Evolutionary conservation across 257 asterid genomes (phyloP), one percentile per base, ranked within the genome.

Genomic region (Phtheirospermum japonicum): DNA sequence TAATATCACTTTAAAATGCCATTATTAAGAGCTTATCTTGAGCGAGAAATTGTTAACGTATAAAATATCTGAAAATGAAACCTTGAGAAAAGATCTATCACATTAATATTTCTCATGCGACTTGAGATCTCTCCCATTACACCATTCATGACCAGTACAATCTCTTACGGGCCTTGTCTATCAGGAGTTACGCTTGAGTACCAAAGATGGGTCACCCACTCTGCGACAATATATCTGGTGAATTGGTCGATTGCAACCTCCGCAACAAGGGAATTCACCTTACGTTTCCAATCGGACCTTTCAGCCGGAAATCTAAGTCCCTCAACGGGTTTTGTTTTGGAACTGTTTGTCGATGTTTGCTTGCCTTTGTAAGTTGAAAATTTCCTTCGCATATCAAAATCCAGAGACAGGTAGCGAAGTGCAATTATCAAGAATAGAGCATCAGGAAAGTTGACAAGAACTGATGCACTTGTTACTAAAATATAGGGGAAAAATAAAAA

Each of bases 71-170:
- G 63, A 56, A 74, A 48, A 56, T 17, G 49, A 40, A 73, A 93
- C 99, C 99, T 93, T 66, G 93, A 83, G 64, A 93, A 76, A 59
- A 93, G 89, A 85, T 86, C 89, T 61, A 93, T 93, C 71, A 93
- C 79, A 76, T 93, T 93, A 23, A 87, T 69, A 61, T 82, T 80
- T 85, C 80, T 89, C 90, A 82, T 69, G 71, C 94, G 97, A 71
- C 76, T 71, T 71, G 97, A 80, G 75, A 93, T 77, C 80, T 86
- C 97, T 57, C 94, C 99, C 40, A 85, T 65, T 52, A 78, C 92
- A 51, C 88, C 89, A 66, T 93, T 93, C 66, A 93, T 87, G 77
- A 93, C 79, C 85, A 76, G 77, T 66, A 79, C 88, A 68, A 93
- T 87, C 87, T 93, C 96, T 75, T 89, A 94, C 54, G 96, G 95